A percentile compares a stretch with the other conserved stretches of the same genome.
Conservation (phyloP, 345 rosid species). For the Aegle marmelos region DNA sequence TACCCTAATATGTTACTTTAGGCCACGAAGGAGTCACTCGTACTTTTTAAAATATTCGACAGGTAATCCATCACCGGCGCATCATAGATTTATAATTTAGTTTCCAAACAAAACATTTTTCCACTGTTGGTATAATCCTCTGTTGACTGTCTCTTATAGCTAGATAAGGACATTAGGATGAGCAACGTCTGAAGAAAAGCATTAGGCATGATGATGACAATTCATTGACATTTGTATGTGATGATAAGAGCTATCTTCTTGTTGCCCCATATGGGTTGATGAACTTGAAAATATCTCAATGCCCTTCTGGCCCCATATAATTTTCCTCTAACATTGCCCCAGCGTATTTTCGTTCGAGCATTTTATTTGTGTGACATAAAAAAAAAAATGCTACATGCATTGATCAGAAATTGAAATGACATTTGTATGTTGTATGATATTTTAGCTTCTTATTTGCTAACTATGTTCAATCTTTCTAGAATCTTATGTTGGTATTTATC, state of each 20-base stretch:
- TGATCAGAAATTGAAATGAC: not conserved
- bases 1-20: not conserved
- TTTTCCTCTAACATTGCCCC: not conserved
- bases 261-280: not conserved
- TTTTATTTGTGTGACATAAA: not conserved
- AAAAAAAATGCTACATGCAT: too few species aligned
- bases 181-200: constrained; percentile 15
- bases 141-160: not conserved
- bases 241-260: not conserved
- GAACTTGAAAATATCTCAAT: not conserved
- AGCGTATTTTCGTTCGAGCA: not conserved
- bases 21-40: not conserved
- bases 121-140: not conserved
- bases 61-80: not conserved
- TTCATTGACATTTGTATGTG: too few species aligned
- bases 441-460: not conserved
- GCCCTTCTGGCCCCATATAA: not conserved
- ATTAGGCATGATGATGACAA: not conserved
- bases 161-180: constrained; percentile 17
- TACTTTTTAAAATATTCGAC: too few species aligned
- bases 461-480: not conserved
- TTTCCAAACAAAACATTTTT: not conserved
- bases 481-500: not conserved
- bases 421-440: too few species aligned
- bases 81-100: not conserved